phyloP scores from a whole-genome alignment of 148 eudicot genomes.

The Vaccinium myrtillus region DNA sequence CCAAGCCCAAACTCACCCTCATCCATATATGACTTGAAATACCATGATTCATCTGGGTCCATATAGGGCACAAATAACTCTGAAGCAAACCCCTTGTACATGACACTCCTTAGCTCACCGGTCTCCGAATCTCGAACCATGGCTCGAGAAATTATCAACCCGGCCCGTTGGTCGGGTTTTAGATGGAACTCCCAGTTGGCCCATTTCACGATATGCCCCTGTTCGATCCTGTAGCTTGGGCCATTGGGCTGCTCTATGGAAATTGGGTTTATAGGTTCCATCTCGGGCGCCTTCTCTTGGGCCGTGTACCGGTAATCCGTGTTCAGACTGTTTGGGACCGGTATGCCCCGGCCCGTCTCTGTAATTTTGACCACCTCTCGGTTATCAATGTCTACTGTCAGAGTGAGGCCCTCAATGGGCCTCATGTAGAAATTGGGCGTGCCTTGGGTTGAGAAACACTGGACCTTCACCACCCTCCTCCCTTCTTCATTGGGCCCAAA shows the following conservation, averaged over 20 bases:
- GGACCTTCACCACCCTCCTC: conserved; percentile 27
- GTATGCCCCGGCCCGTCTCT: conserved; percentile 26
- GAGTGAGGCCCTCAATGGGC: conserved; percentile 41
- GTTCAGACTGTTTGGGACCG: conserved; percentile 28
- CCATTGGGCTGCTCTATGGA: conserved; percentile 42
- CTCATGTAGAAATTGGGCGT: conserved; percentile 44
- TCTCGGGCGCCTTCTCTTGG: background rate
- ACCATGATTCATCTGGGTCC: conserved; percentile 43
- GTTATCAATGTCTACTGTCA: conserved; percentile 27
- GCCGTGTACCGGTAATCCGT: conserved; percentile 28
- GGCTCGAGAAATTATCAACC: conserved; percentile 38
- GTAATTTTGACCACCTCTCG: conserved; percentile 25
- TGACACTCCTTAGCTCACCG: conserved; percentile 33
- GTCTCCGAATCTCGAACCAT: conserved; percentile 35
- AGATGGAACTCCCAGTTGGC: conserved; percentile 47
- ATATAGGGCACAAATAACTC: conserved; percentile 41
- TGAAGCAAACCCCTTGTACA: conserved; percentile 48
- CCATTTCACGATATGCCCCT: conserved; percentile 39
- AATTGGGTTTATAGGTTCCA: conserved; percentile 28
- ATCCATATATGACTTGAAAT: conserved; percentile 43
- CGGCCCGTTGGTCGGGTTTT: conserved; percentile 39
- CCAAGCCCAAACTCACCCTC: conserved; percentile 46
- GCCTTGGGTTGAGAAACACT: conserved; percentile 32
- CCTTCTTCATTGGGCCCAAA: conserved; percentile 35
- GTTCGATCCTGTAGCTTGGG: conserved; percentile 31